These are phyloP conservation scores for Fraxinus latifolia DNA, from an alignment of 305 asterid species.

Conservation along the genomic window DNA sequence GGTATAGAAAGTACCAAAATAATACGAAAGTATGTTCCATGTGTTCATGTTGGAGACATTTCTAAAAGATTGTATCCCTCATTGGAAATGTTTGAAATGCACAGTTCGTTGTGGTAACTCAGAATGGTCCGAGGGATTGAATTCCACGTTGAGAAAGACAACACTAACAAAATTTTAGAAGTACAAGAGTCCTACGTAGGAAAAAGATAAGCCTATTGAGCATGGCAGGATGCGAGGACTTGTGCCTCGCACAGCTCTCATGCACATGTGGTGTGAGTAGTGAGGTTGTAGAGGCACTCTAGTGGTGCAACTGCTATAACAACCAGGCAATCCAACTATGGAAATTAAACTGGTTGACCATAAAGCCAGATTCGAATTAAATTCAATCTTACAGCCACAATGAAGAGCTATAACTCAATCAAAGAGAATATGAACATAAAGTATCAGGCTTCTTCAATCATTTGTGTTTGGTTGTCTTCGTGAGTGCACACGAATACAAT, in stretches of 20 bases:
- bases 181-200: neutral
- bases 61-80: neutral
- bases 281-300: too few relatives aligned
- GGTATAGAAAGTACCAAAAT: neutral
- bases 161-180: neutral
- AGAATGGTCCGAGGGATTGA: neutral
- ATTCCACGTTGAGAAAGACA: neutral
- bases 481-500: neutral
- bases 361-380: neutral
- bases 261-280: too few relatives aligned
- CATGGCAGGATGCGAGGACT: neutral
- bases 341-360: neutral
- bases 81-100: neutral
- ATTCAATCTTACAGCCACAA: neutral
- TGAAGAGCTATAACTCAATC: neutral
- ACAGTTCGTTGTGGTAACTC: neutral
- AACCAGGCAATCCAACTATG: neutral
- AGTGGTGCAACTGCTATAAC: neutral
- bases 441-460: neutral
- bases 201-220: neutral
- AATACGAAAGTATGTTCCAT: neutral
- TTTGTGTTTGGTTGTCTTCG: neutral
- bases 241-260: too few relatives aligned
- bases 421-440: neutral
- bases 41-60: neutral